Percentiles rank a stretch among this genome's conserved stretches.
phyloP scores from a whole-genome alignment of 179 eudicot species.

The Beta macrorhiza region DNA sequence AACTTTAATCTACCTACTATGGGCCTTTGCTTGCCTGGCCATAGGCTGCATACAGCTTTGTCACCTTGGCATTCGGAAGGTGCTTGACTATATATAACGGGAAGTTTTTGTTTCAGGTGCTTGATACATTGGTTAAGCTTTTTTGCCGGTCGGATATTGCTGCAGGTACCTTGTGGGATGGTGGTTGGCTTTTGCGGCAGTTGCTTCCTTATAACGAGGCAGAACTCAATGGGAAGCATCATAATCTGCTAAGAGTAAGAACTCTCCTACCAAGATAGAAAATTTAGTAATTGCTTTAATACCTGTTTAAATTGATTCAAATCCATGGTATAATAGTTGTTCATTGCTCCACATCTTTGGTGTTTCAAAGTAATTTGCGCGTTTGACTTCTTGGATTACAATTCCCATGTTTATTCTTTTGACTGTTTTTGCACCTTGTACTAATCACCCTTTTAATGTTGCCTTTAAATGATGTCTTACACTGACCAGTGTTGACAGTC shows the following conservation, averaged over 20 bases:
- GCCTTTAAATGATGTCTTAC: neutral
- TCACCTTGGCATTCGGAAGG: neutral
- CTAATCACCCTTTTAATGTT: neutral
- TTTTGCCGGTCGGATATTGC: conserved; percentile 80
- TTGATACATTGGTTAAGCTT: conserved; percentile 86
- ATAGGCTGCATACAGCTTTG: neutral
- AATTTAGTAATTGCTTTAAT: neutral
- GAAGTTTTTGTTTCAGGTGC: conserved; percentile 58
- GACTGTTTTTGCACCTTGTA: neutral
- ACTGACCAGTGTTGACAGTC: neutral
- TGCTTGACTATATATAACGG: conserved; percentile 12
- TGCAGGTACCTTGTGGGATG: conserved; percentile 84
- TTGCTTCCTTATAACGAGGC: conserved; percentile 83
- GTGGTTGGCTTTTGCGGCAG: conserved; percentile 97
- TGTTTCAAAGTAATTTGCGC: neutral
- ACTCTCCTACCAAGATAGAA: conserved; percentile 3
- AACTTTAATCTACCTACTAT: neutral
- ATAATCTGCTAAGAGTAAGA: conserved; percentile 62
- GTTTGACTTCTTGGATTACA: neutral
- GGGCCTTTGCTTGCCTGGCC: conserved; percentile 7
- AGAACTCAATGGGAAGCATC: conserved; percentile 70
- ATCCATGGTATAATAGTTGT: neutral
- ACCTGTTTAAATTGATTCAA: neutral
- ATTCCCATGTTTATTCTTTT: neutral
- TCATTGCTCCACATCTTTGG: neutral